These are phyloP conservation scores for Conticribra guillardii DNA, from an alignment of 108 stramenopile genomes.

Conservation along the genomic window DNA sequence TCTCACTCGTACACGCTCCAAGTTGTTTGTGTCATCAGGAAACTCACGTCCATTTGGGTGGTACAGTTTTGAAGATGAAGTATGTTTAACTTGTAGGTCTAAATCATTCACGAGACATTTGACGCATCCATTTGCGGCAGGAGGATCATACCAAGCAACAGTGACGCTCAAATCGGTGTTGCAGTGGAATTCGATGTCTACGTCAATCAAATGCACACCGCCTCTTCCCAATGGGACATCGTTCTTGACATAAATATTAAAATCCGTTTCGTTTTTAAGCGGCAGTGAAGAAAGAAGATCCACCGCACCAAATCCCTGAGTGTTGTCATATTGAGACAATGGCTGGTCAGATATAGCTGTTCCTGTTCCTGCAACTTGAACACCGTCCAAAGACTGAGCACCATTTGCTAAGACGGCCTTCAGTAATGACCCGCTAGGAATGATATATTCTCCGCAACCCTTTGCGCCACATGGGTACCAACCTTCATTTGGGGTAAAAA, in stretches of 20 bases:
- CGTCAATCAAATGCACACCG: conserved; percentile 3
- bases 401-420: conserved; percentile 72
- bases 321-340: conserved; percentile 43
- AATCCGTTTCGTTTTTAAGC: conserved; percentile 14
- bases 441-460: conserved; percentile 35
- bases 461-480: background rate
- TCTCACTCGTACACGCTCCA: conserved; percentile 32
- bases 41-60: conserved; percentile 32
- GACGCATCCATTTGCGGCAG: conserved; percentile 37
- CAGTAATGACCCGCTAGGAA: conserved; percentile 59
- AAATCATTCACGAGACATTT: conserved; percentile 69
- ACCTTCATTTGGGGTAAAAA: too few species aligned
- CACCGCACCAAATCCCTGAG: conserved; percentile 53
- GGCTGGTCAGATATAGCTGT: background rate
- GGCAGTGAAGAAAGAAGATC: conserved; percentile 24
- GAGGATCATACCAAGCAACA: conserved; percentile 68
- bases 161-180: conserved; percentile 46
- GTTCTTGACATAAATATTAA: conserved; percentile 29
- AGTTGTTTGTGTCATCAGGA: conserved; percentile 37
- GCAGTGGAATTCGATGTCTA: conserved; percentile 19
- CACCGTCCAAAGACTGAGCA: conserved; percentile 37
- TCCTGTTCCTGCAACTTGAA: background rate
- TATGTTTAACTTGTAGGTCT: conserved; percentile 48
- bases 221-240: conserved; percentile 3
- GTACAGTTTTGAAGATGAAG: background rate